These are phyloP conservation scores for Eucalyptus victrix DNA, from an alignment of 345 rosid genomes.

Conservation along the genomic window DNA sequence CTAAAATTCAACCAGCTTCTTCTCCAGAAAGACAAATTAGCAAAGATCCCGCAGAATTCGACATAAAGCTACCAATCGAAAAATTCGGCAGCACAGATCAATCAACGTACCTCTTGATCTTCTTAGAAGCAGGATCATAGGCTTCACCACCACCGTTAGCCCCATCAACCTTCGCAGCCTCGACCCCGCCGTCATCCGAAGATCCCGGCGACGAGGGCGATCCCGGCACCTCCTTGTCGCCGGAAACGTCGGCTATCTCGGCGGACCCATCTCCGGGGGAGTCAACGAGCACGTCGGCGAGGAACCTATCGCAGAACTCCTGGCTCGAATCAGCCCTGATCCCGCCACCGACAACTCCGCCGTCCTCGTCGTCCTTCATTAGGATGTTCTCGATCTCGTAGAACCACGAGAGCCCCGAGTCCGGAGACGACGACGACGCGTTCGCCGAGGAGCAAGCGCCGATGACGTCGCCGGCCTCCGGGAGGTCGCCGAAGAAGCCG, in stretches of 20 bases:
- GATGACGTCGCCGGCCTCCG: neutral
- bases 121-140: slow-evolving; percentile 39
- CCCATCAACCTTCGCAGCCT: neutral
- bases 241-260: neutral
- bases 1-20: neutral
- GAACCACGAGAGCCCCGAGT: slow-evolving; percentile 15
- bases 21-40: neutral
- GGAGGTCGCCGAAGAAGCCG: slow-evolving; percentile 1
- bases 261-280: slow-evolving; percentile 11
- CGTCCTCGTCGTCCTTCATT: slow-evolving; percentile 31
- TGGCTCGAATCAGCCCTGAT: slow-evolving; percentile 9
- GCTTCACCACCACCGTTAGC: slow-evolving; percentile 15
- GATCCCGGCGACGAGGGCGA: neutral
- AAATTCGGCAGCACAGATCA: neutral
- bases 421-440: slow-evolving; percentile 5
- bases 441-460: neutral
- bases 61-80: neutral
- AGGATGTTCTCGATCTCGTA: slow-evolving; percentile 30
- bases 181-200: neutral
- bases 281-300: slow-evolving; percentile 33
- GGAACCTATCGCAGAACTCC: slow-evolving; percentile 13
- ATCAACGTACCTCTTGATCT: slow-evolving; percentile 39
- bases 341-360: neutral
- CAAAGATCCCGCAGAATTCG: neutral
- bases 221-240: slow-evolving; percentile 27